Base-by-base conservation (phyloP, 306 rosid species). In the Cucumis hystrix region DNA sequence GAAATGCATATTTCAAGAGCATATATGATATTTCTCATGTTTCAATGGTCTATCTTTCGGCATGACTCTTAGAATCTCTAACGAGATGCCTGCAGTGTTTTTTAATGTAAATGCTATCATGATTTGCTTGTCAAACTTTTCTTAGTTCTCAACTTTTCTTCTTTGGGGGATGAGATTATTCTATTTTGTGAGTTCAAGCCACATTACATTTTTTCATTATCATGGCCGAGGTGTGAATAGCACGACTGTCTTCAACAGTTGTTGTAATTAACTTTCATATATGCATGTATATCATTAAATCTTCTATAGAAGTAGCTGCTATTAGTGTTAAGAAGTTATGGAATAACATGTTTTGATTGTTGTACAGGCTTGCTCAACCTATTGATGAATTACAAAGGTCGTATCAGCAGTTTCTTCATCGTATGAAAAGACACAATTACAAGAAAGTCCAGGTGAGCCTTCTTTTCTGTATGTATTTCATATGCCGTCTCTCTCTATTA, bases 341-440 rank as follows among this genome's bases (percentile, higher is more conserved):
- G 35, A 68, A 70, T 15, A 14, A 47, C 56, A 8, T 70, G 57
- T 43, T 70, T 47, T 56, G 75, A 70, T 65, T 78, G 65, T 81
- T 77, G 47, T 79, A 55, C 82, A 94, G 98, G 77, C 93, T 89
- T 81, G 98, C 96, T 60, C 97, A 94, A 81, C 98, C 97, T 21
- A 21, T 80, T 56, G 96, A 87, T 80, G 93, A 86, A 69, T 58
- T 92, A 85, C 93, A 92, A 82, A 89, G 86, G 84, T 85, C 98
- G 17, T 94, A 90, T 65, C 93, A 94, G 78, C 91, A 94, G 85
- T 94, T 90, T 81, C 93, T 92, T 83, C 85, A 78, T 78, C 96
- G 96, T 70, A 80, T 81, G 89, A 83, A 84, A 78, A 85, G 86
- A 79, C 86, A 84, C 84, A 91, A 79, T 78, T 84, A 80, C 59